Conservation (phyloP, 768 basidiomycete genomes). For the Rhodosporidiobolus sp. region DNA sequence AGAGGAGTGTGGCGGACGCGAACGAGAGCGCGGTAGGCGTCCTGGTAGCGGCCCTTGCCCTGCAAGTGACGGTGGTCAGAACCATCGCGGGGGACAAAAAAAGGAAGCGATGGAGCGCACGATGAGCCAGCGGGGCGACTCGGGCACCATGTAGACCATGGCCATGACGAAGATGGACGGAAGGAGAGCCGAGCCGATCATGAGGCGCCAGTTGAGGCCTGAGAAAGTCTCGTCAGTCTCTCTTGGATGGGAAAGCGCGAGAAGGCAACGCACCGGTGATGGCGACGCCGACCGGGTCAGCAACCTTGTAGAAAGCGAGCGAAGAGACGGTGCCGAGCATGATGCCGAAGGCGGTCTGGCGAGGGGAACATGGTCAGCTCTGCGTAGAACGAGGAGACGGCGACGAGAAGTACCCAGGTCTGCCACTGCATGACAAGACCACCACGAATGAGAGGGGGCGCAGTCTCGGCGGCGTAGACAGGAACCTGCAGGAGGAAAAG, state of each 20-base stretch:
- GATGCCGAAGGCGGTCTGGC: conserved; percentile 56
- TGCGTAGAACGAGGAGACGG: not conserved
- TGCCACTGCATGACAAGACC: conserved; percentile 78
- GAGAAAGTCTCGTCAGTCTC: too few relatives aligned
- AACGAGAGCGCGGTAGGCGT: conserved; percentile 42
- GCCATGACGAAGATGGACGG: conserved; percentile 37
- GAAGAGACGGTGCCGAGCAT: conserved; percentile 43
- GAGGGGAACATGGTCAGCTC: not conserved
- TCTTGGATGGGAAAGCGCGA: too few relatives aligned
- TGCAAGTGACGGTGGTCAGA: conserved; percentile 26
- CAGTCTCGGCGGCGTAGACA: conserved; percentile 71
- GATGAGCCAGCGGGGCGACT: conserved; percentile 37
- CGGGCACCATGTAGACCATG: conserved; percentile 60
- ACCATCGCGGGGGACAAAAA: not conserved
- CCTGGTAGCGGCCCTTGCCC: conserved; percentile 47
- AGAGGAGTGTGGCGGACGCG: conserved; percentile 50
- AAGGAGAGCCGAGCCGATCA: conserved; percentile 48
- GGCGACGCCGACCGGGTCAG: conserved; percentile 41
- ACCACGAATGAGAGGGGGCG: conserved; percentile 76
- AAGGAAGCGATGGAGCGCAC: not conserved
- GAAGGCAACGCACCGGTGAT: too few relatives aligned
- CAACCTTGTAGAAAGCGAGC: conserved; percentile 13
- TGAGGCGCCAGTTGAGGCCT: conserved; percentile 30
- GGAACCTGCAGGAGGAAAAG: conserved; percentile 49
- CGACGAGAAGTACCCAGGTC: too few relatives aligned